Base-by-base conservation (phyloP, 2,329 filamentous ascomycete species). In the Hymenoscyphus fructigenus region DNA sequence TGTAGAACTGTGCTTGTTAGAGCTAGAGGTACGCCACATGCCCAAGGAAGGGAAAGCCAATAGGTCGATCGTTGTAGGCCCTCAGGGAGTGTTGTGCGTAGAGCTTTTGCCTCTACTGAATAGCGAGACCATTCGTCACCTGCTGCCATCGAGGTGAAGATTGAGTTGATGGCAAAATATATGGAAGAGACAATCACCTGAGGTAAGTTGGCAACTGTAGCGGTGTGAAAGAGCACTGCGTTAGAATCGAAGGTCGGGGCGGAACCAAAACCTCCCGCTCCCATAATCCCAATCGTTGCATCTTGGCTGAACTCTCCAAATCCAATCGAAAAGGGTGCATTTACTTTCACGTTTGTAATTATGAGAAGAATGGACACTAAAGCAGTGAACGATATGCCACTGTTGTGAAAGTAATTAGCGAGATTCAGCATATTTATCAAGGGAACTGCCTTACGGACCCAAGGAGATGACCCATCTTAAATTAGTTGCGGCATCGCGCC, bases 11-110 rank as follows among this genome's bases (percentile, higher is more conserved):
- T 70, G 1, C 70, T 74, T 4, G 69, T 28, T 1, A 69, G 53
- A 3, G 77, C 63, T 1, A 78, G 65, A 1, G 77, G 73, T 2
- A 79, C 26, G 4, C 69, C 71, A 65, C 77, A 80, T 57, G 67
- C 69, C 60, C 73, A 77, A 9, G 79, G 78, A 9, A 81, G 55
- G 6, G 73, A 73, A 12, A 80, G 73, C 47, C 69, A 78, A 61
- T 76, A 77, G 0, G 69, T 75, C 1, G 69, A 72, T 14, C 75
- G 68, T 61, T 79, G 78, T 1, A 60, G 34, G 5, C 71, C 73
- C 1, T 56, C 57, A 0, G 73, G 76, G 23, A 41, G 64, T 3
- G 73, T 75, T 6, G 78, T 75, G n/a, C 77, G 72, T 0, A 79
- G 69, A 0, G 71, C 59, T 44, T 74, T 74, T 9, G 72, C 69